Percentiles rank a stretch among this genome's conserved stretches.
Conservation (phyloP, 768 basidiomycete species). For the Phylloporus sp. region DNA sequence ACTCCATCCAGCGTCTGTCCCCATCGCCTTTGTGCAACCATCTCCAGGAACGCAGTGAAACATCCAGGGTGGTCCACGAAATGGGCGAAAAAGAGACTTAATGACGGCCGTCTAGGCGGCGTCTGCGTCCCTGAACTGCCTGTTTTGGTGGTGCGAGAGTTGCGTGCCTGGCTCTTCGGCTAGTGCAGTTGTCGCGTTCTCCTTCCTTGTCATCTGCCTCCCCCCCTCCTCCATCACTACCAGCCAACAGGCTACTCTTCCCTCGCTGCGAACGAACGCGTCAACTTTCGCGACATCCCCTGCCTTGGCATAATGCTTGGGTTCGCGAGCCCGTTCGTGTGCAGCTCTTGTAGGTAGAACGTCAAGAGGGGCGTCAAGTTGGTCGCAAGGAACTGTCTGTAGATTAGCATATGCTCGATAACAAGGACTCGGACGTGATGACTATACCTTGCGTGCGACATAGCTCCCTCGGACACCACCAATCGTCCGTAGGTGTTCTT, state of each 20-base stretch:
- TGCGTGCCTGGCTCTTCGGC: constrained; percentile 28
- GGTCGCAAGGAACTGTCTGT: constrained; percentile 82
- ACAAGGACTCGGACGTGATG: too few species aligned
- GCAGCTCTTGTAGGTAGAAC: constrained; percentile 93
- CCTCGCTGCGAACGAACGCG: constrained; percentile 87
- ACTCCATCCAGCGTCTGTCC: constrained; percentile 56
- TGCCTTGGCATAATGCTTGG: constrained; percentile 96
- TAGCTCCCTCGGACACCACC: constrained; percentile 89
- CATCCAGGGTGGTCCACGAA: constrained; percentile 85
- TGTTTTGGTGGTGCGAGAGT: constrained; percentile 5
- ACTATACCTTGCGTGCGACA: constrained; percentile 93
- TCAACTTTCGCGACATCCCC: constrained; percentile 87
- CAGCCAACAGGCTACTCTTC: constrained; percentile 45
- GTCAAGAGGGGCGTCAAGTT: constrained; percentile 94
- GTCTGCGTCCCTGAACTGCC: constrained; percentile 19
- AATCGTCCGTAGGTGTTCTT: constrained; percentile 86
- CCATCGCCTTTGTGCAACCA: constrained; percentile 79
- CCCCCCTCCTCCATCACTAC: constrained; percentile 19
- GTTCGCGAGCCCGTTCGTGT: constrained; percentile 84
- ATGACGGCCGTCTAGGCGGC: constrained; percentile 61
- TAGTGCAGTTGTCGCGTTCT: constrained; percentile 13
- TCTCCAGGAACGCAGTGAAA: constrained; percentile 86
- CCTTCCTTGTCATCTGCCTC: constrained; percentile 12
- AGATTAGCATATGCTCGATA: constrained; percentile 11
- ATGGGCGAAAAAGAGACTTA: constrained; percentile 85